Base-by-base conservation (phyloP, 2,329 filamentous ascomycete genomes). In the Colletotrichum tofieldiae region DNA sequence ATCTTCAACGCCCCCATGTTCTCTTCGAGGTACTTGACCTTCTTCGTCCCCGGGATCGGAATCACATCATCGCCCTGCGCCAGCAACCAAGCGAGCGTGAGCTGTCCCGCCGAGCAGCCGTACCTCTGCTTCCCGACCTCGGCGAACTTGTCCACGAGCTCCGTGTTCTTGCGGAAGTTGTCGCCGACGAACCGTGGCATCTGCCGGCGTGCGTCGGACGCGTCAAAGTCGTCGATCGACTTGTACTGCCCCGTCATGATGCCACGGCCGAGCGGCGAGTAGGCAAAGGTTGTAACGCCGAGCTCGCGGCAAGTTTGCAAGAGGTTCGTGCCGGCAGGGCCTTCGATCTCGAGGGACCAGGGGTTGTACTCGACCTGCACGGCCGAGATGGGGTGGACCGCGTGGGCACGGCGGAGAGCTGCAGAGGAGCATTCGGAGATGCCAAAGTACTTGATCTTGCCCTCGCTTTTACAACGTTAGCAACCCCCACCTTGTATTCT, bases 51-150 rank as follows among this genome's bases (percentile, higher is more conserved):
- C 0, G 85, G 86, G 62, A 88, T 93, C 0, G 91, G 89, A 76
- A 90, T 86, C 61, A 93, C 83, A 75, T 91, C 88, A 2, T 87
- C 83, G 0, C 88, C 89, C 75, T 92, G 90, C 5, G 86, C 86
- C 74, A 91, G 76, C 67, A 93, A 75, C 90, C 91, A 93, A 0
- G 91, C 91, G 37, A 93, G 82, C 1, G 89, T 87, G 41, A 93
- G 77, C 77, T 93, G 87, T 1, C 84, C 84, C 0, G 89, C 75
- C 0, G 90, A 91, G 56, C 83, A 84, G 7, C 77, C 85, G 80
- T 93, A 92, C 73, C 81, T 82, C 52, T 84, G 80, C 0, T 89
- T 89, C 3, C 49, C 64, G 7, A 92, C 76, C 6, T 77, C 81
- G 4, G 80, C 78, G 67, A 92, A 83, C 23, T 79, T 78, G 41